These are phyloP conservation scores for Telfairia occidentalis DNA, from an alignment of 331 rosid species.

Conservation along the genomic window DNA sequence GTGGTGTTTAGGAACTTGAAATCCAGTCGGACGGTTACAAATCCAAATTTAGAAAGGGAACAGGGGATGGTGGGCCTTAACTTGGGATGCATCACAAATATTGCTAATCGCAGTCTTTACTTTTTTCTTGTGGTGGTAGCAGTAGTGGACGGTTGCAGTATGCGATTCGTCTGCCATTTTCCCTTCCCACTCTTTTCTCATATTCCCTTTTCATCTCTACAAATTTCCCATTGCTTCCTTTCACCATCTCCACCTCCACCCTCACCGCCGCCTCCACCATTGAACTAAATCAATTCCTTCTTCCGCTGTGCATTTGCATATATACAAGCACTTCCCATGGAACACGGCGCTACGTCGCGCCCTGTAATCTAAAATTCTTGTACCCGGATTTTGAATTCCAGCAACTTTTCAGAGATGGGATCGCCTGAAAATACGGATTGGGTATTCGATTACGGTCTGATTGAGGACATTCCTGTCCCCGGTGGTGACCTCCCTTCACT, in stretches of 20 bases:
- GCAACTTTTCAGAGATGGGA: constrained; percentile 24
- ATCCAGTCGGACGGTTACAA: background rate
- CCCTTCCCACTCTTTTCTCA: background rate
- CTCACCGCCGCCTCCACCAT: too few species aligned
- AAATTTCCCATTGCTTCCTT: background rate
- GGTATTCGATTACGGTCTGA: constrained; percentile 45
- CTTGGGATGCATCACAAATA: constrained; percentile 5
- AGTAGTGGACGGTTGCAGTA: constrained; percentile 2
- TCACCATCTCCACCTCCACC: background rate
- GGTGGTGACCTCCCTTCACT: constrained; percentile 21
- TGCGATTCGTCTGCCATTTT: constrained; percentile 4
- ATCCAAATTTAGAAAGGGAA: background rate
- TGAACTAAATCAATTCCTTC: background rate
- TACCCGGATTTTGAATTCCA: background rate
- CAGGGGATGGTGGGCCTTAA: background rate
- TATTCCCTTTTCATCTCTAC: background rate
- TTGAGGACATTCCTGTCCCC: constrained; percentile 42
- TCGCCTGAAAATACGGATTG: constrained; percentile 37
- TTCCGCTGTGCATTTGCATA: background rate
- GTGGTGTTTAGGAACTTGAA: background rate
- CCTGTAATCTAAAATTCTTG: background rate
- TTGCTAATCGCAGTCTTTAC: background rate
- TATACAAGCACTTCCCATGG: background rate
- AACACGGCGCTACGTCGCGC: background rate
- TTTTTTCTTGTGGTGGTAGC: background rate